These are phyloP conservation scores for Lactifluus piperatus DNA, from an alignment of 768 basidiomycete species.

Conservation along the genomic window DNA sequence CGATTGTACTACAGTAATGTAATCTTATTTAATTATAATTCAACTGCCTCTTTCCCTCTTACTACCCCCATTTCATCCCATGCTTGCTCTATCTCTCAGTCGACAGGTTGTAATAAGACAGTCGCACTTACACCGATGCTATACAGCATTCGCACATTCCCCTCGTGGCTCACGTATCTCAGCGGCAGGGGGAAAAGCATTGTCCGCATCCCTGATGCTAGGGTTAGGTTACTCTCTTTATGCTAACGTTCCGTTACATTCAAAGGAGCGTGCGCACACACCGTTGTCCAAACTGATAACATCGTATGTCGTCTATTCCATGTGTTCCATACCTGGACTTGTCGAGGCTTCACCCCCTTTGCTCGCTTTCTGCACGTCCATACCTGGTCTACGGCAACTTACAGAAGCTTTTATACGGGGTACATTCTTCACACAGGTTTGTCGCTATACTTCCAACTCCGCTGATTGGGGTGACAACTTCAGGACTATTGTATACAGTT, in stretches of 20 bases:
- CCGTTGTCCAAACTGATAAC: conserved; percentile 41
- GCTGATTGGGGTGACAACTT: background rate
- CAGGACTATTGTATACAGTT: conserved; percentile 40
- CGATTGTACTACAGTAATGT: no score
- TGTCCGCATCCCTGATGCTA: conserved; percentile 14
- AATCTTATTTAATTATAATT: no score
- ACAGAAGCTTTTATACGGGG: conserved; percentile 61
- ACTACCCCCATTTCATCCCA: background rate
- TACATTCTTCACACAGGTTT: conserved; percentile 82
- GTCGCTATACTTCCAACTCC: conserved; percentile 12
- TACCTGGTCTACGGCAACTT: conserved; percentile 49
- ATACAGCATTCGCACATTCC: background rate
- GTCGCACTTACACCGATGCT: background rate
- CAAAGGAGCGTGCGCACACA: conserved; percentile 10
- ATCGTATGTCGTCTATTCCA: conserved; percentile 73
- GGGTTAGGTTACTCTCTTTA: conserved; percentile 16
- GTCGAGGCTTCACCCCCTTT: conserved; percentile 69
- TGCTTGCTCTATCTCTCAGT: background rate
- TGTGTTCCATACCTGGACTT: conserved; percentile 67
- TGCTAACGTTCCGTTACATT: conserved; percentile 21
- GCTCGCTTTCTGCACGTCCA: conserved; percentile 48
- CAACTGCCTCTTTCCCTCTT: background rate
- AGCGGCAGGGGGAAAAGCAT: conserved; percentile 1
- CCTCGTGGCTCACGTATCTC: conserved; percentile 8
- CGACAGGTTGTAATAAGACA: background rate